Base-by-base conservation (phyloP, 768 basidiomycete species). In the Hygrophoropsis aurantiaca region DNA sequence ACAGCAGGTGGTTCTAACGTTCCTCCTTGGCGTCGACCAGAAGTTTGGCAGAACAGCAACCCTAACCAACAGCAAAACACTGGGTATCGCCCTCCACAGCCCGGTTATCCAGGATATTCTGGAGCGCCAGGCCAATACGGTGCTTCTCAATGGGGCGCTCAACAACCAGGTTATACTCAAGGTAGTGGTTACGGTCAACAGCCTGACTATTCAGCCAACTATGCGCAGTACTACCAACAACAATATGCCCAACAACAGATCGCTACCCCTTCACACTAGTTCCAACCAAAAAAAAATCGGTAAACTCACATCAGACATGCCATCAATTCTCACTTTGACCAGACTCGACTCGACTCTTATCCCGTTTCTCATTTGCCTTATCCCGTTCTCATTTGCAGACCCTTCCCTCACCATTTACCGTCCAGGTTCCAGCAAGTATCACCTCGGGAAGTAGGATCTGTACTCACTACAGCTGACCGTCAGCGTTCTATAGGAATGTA, bases 21-120 rank as follows among this genome's bases (percentile, higher is more conserved):
- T 48, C 90, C 91, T 60, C 90, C 90, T 23, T 93, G 90, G 90
- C 87, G 90, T 60, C 87, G 89, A 51, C 91, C 90, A 4, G 90
- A 93, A 68, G 81, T 83, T 44, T 93, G 90, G 90, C 81, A 84
- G 54, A 80, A 83, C 49, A 66, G 51, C 23, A 53, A 55, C 41
- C 73, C 74, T 33, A 57, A 69, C 54, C 75, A 74, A 40, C 77
- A 77, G 47, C 76, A 80, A 55, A 73, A 78, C 53, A 51, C 67
- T 24, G 84, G 82, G 43, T 86, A 80, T 69, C 80, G 87, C 46
- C 86, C 87, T 25, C 85, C 84, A 42, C 86, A 85, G 66, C 38
- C 42, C 20, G 74, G 74, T 20, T 84, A 84, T 52, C 69, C 73
- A 25, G 71, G 73, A 24, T 80, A 78, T 51, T 72, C 74, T 45